Evolutionary conservation across 2,329 filamentous ascomycete genomes (phyloP), one percentile per base, ranked within the genome.

Genomic region (Thermoascus crustaceus): DNA sequence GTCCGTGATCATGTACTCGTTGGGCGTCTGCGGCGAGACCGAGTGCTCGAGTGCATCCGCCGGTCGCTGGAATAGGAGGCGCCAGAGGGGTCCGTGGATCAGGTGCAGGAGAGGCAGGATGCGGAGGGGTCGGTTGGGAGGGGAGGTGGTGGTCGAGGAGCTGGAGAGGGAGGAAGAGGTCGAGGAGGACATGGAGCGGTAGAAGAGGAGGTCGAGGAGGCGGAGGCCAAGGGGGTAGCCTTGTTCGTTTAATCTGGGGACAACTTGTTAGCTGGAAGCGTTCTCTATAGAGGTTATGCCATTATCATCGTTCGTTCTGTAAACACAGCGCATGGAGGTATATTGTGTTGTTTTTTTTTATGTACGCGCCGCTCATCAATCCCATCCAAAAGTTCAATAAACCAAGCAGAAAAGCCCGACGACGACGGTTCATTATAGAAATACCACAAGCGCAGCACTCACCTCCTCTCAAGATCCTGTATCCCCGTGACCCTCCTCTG

Each of bases 1-100:
- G 66, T 98, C 91, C 52, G 88, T 85, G 52, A 98, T 91, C 89
- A 98, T 96, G 71, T 96, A 98, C 68, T 96, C 89, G 50, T 91
- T 86, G 6, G 85, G 81, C 34, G 87, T 89, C 35, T 80, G 76
- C 6, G 84, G 80, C 52, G 85, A 81, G 35, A 79, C 79, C 40
- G 80, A 85, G 65, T 91, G 88, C 67, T 98, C 91, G 39, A 98
- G 78, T 11, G 86, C 83, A 65, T 96, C 89, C 18, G 91, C 91
- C 37, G 88, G 81, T 1, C 89, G 82, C 23, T 78, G 80, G 62
- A 98, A 98, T 32, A 98, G 82, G 61, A 94, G 84, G 47, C 82
- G 79, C 84, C 89, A 98, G 37, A 95, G 73, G 37, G 82, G 82
- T 43, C 87, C 86, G 59, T 93, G 91, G 61, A 98, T 91, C 63